These are phyloP conservation scores for Heteromeles arbutifolia DNA, from an alignment of 306 rosid species.

Conservation along the genomic window DNA sequence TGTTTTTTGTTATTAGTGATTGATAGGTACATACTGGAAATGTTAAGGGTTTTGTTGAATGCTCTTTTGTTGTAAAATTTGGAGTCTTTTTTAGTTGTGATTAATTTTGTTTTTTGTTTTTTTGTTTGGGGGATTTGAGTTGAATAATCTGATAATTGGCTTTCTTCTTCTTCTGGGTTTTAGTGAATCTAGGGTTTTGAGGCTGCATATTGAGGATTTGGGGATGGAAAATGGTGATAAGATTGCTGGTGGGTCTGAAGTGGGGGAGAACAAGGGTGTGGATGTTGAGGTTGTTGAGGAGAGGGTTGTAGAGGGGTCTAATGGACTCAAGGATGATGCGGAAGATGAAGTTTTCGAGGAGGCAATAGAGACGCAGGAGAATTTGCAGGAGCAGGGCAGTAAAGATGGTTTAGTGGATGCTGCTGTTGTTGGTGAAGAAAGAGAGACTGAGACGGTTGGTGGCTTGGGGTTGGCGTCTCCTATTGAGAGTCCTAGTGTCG, in stretches of 20 bases:
- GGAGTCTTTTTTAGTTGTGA: neutral
- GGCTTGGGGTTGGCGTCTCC: slow-evolving; percentile 13
- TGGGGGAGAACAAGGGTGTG: slow-evolving; percentile 34
- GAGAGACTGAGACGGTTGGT: neutral
- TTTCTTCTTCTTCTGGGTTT: neutral
- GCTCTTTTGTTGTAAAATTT: neutral
- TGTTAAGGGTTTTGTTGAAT: neutral
- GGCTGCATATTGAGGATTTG: slow-evolving; percentile 21
- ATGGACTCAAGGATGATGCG: slow-evolving; percentile 33
- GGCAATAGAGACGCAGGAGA: slow-evolving; percentile 31
- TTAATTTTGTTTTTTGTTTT: neutral
- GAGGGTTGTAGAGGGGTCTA: slow-evolving; percentile 29
- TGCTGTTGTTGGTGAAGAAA: slow-evolving; percentile 8
- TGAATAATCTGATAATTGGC: neutral
- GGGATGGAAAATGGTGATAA: slow-evolving; percentile 56
- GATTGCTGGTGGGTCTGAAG: slow-evolving; percentile 27
- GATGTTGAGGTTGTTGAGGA: slow-evolving; percentile 32
- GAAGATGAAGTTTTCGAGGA: slow-evolving; percentile 56
- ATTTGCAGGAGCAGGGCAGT: slow-evolving; percentile 25
- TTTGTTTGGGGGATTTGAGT: neutral
- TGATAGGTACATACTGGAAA: neutral
- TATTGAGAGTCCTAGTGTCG: slow-evolving; percentile 30
- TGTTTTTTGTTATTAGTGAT: neutral
- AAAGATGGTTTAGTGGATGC: neutral
- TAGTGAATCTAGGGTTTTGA: slow-evolving; percentile 49